These are phyloP conservation scores for Saussurea involucrata DNA, from an alignment of 129 eudicot species.

Conservation along the genomic window DNA sequence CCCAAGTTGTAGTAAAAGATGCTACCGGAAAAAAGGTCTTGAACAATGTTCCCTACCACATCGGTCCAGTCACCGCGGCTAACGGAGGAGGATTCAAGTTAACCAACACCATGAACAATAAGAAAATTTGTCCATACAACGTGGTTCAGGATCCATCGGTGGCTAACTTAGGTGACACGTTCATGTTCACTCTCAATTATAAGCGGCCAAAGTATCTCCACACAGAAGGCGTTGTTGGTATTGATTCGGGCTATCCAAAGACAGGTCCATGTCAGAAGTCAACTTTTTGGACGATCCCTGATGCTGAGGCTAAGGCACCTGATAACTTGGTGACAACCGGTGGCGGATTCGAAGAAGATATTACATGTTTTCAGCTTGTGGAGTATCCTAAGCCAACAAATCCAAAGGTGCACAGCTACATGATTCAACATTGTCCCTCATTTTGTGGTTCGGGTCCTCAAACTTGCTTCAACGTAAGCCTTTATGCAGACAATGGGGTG, in stretches of 20 bases:
- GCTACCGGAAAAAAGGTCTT: no score
- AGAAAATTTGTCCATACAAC: background rate
- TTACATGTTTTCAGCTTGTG: background rate
- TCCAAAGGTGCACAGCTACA: background rate
- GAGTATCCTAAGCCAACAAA: background rate
- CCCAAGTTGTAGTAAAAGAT: no score
- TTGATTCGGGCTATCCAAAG: background rate
- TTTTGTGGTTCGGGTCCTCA: background rate
- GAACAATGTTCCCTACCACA: no score
- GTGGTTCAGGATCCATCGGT: background rate
- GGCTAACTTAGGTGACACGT: background rate
- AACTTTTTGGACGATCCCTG: background rate
- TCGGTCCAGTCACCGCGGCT: no score
- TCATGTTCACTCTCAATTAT: background rate
- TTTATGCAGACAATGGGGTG: background rate
- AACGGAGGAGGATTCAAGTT: background rate
- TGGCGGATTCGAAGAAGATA: background rate
- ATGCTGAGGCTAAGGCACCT: background rate
- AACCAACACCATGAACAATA: background rate
- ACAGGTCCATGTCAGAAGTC: background rate
- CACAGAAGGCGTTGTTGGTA: background rate
- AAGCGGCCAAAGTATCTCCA: background rate
- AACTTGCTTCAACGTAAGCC: background rate
- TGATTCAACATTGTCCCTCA: background rate
- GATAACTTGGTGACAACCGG: background rate